Evolutionary conservation across 352 stramenopile genomes (phyloP), one percentile per base, ranked within the genome.

Genomic region (Phytopythium helicoides): DNA sequence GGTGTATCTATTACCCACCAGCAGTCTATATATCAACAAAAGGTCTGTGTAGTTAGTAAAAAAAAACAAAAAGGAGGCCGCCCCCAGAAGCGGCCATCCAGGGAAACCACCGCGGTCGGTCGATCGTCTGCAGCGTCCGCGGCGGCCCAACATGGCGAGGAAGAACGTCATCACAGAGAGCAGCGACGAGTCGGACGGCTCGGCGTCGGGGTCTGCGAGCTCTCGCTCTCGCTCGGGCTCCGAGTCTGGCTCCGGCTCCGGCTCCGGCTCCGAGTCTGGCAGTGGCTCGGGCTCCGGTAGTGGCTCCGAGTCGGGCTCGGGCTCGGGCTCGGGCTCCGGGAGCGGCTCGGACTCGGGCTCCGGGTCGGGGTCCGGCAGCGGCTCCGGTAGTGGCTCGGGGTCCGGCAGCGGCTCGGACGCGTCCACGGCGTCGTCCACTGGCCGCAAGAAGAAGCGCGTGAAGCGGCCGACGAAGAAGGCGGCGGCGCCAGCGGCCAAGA

Each of bases 81-180:
- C n/a, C 36, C 42, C 15, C 42, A 42, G 40, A 35, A 39, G 18
- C 41, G 21, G 10, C 22, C 36, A 28, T 23, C 18, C 33, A 37
- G 22, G 23, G 28, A 33, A 33, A 33, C 36, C 36, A 21, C 41
- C 41, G 41, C 41, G 22, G 7, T 18, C 19, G 15, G 8, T n/a
- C 19, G 41, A 11, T 15, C 22, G 41, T 35, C 22, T 6, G 21
- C 41, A 33, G 41, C 41, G 41, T 31, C 41, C 21, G 41, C 21
- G 11, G 8, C 15, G 18, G 46, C 52, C 10, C 16, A 58, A 31
- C 16, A 80, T 77, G 67, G 72, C 69, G 31, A 71, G 72, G 48
- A 91, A 89, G 73, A 81, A 83, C 62, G 77, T 84, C 46, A 68
- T 88, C 40, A 63, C 66, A 21, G 81, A 84, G 51, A 91, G 81